Evolutionary conservation across 2,329 filamentous ascomycete species (phyloP), one percentile per base, ranked within the genome.

Genomic region (Apiospora kogelbergensis): DNA sequence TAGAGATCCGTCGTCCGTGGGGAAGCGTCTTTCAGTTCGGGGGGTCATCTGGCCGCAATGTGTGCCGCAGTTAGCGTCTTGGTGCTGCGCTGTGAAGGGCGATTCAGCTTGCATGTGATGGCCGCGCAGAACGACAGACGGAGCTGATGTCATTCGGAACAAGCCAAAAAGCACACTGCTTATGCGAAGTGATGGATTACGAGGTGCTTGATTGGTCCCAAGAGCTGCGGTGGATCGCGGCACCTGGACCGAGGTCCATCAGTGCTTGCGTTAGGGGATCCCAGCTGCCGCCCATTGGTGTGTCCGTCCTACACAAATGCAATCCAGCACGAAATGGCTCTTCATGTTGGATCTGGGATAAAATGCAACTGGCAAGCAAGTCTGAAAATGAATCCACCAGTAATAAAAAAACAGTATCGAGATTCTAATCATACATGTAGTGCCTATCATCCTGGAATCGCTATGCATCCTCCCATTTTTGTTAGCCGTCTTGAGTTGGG

Each of bases 61-160:
- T 30, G 53, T 60, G 30, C 53, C 17, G 26, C 10, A 37, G 10
- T 15, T 33, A 33, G 48, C 10, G 26, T n/a, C 53, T 60, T 37
- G 48, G 48, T 57, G 26, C 26, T 57, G 48, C 26, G 53, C 30
- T 37, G 53, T 37, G 11, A n/a, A n/a, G 11, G 15, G 20, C 17
- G 20, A n/a, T 22, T 60, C 53, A 60, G 53, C 53, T 60, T n/a
- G 53, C 53, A 60, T 60, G 53, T 60, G 53, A 60, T 60, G 53
- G 53, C 17, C 24, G 17, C 26, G 20, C 20, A 33, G 26, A 60
- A 37, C 1, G 17, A 7, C 17, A 33, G 48, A 10, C 4, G 20
- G 20, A 37, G 53, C 53, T 37, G 53, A 60, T 60, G 53, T 60
- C 53, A 60, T 60, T 30, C 20, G 20, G 3, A n/a, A 37, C 17